Evolutionary conservation across 805 yeast genomes (phyloP), one percentile per base, ranked within the genome.

Genomic region (Blastobotrys americana): DNA sequence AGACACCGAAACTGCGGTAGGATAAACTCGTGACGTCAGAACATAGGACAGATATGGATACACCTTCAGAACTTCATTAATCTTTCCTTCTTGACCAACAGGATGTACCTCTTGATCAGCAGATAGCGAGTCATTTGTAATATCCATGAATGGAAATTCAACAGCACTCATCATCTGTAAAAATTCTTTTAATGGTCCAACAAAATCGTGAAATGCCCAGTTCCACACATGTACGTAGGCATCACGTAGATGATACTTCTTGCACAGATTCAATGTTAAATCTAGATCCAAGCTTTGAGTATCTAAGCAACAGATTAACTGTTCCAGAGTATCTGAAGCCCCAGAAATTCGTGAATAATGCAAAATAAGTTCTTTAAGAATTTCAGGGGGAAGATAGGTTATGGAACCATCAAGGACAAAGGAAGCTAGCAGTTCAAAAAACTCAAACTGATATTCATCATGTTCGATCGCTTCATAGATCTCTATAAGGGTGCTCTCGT

Each of bases 11-110:
- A 67, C 62, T 37, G 83, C 84, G 1, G 83, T 78, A 0, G 97
- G 97, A 58, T 80, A 90, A 47, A 80, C 82, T 44, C 93, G 68
- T 0, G 95, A 94, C 0, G 90, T 81, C 21, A 86, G 66, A 8
- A 80, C 65, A 55, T 77, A 83, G 0, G 87, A 73, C 48, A 89
- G 58, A 56, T 83, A 90, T 0, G 80, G 72, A 53, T 66, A 82
- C 2, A 78, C 65, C 49, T 69, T 69, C 27, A 50, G 50, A 1
- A 59, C 56, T 2, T 44, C 45, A 15, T 49, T 43, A 35, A 56
- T 54, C 3, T 37, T 34, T n/a, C n/a, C n/a, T n/a, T n/a, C n/a
- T n/a, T n/a, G n/a, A n/a, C n/a, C n/a, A n/a, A n/a, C n/a, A n/a
- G n/a, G n/a, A n/a, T n/a, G n/a, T n/a, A n/a, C n/a, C n/a, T n/a